Evolutionary conservation across 2,329 filamentous ascomycete genomes (phyloP), one percentile per base, ranked within the genome.

Genomic region (Bipolaris oryzae): DNA sequence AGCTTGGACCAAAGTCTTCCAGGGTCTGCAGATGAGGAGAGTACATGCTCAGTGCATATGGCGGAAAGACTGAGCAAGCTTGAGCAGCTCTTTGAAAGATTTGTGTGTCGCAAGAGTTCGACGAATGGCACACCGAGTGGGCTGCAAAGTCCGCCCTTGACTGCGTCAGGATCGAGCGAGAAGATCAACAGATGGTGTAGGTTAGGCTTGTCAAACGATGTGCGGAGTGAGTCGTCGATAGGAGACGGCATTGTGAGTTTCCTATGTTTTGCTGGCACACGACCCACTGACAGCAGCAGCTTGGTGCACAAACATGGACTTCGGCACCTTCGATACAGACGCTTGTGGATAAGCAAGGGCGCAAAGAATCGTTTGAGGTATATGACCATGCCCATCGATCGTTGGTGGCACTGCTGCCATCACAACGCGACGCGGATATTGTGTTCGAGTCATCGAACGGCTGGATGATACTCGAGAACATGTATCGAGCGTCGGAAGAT

Each of bases 361-460:
- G 16, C 13, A 57, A 38, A 10, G 45, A 47, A 16, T 47, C 50
- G 7, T 11, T n/a, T 9, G 37, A 60, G 10, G 49, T n/a, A 10
- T 37, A 37, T 28, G 73, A 74, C 34, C 45, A 58, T 7, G 46
- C 60, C 1, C 72, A 68, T 37, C 65, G 58, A 33, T 60, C 63
- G 13, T 47, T 76, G 34, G 52, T 58, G 7, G 68, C 65, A 10
- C 58, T 75, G n/a, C 50, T 76, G 23, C 73, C 73, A 0, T 74
- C 72, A 10, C 73, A 76, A 55, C 64, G 71, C 42, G 73, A 76
- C 61, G 71, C 73, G 34, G 64, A 75, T 45, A 64, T 75, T 49
- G 72, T 76, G 15, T 75, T 74, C 28, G 71, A 73, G 49, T 73
- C 70, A 2, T 71, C 72, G 1, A 74, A 76, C 46, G 70, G 70